phyloP scores from a whole-genome alignment of 192 early-diverging fungal genomes.

The Phycomyces nitens region DNA sequence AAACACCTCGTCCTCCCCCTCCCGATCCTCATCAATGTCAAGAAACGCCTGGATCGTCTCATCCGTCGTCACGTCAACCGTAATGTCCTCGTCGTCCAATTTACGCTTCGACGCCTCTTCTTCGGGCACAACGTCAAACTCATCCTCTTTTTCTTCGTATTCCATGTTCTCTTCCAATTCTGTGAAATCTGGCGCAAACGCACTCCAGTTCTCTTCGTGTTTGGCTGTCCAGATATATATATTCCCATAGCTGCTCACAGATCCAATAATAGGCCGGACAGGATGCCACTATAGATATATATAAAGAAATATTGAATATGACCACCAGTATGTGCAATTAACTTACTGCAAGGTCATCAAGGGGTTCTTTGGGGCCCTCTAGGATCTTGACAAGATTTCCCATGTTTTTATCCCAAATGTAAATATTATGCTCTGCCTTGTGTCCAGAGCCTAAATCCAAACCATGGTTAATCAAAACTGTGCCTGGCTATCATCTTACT shows the following conservation, averaged over 20 bases:
- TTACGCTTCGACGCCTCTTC: conserved; percentile 42
- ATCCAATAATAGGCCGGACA: conserved; percentile 73
- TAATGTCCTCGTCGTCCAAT: conserved; percentile 42
- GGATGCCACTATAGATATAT: conserved; percentile 74
- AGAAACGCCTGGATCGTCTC: conserved; percentile 48
- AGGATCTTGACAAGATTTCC: conserved; percentile 87
- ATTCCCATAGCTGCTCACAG: conserved; percentile 75
- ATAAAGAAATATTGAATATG: conserved; percentile 1
- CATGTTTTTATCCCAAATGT: conserved; percentile 85
- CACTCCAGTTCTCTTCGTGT: conserved; percentile 85
- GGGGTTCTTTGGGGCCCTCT: conserved; percentile 80
- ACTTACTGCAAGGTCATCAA: conserved; percentile 75
- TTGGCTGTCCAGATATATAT: conserved; percentile 86
- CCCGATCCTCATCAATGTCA: conserved; percentile 44
- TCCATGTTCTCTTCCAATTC: conserved; percentile 95
- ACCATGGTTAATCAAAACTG: too few species aligned
- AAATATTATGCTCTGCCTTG: conserved; percentile 90
- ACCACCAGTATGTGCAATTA: background rate
- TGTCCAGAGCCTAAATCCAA: conserved; percentile 60
- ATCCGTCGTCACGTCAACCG: conserved; percentile 47
- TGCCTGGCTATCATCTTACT: too few species aligned
- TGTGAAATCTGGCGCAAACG: conserved; percentile 90
- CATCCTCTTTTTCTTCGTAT: conserved; percentile 89
- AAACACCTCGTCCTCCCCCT: conserved; percentile 41
- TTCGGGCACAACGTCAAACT: conserved; percentile 79